Conservation (phyloP, 2,329 filamentous ascomycete species). For the Dactylonectria macrodidyma region DNA sequence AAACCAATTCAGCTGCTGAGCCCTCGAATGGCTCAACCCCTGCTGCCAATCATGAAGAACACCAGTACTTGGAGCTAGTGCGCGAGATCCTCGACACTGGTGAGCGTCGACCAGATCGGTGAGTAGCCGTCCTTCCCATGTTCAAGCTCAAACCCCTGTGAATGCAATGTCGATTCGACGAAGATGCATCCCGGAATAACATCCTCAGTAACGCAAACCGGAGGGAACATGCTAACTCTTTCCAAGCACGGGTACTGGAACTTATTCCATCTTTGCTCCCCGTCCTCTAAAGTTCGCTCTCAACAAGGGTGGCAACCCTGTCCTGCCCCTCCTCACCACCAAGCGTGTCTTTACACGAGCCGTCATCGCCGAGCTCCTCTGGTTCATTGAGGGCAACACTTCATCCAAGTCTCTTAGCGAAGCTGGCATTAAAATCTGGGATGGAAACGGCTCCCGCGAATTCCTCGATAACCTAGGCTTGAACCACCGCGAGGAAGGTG, state of each 20-base stretch:
- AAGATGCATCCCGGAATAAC: background rate
- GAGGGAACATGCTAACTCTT: background rate
- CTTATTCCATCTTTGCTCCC: slow-evolving; percentile 90
- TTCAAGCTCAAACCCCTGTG: background rate
- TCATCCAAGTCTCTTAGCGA: slow-evolving; percentile 83
- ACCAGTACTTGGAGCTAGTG: slow-evolving; percentile 94
- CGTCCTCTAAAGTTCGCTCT: slow-evolving; percentile 89
- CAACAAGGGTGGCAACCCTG: slow-evolving; percentile 71
- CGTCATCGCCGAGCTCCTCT: slow-evolving; percentile 92
- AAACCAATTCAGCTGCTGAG: slow-evolving; percentile 23
- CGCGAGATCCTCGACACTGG: slow-evolving; percentile 85
- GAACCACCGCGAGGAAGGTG: slow-evolving; percentile 84
- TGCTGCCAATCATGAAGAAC: slow-evolving; percentile 79
- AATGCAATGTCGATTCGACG: background rate
- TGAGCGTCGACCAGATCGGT: slow-evolving; percentile 92
- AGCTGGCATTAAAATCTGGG: slow-evolving; percentile 96
- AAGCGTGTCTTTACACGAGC: slow-evolving; percentile 96
- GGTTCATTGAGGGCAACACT: slow-evolving; percentile 92
- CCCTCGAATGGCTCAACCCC: slow-evolving; percentile 33
- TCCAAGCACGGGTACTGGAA: slow-evolving; percentile 90
- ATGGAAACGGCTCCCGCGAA: slow-evolving; percentile 92
- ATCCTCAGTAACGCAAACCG: background rate
- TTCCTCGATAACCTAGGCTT: slow-evolving; percentile 92
- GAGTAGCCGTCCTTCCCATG: slow-evolving; percentile 35
- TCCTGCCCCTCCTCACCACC: slow-evolving; percentile 95